Base-by-base conservation (phyloP, 2,329 filamentous ascomycete species). In the Gyromitra esculenta region DNA sequence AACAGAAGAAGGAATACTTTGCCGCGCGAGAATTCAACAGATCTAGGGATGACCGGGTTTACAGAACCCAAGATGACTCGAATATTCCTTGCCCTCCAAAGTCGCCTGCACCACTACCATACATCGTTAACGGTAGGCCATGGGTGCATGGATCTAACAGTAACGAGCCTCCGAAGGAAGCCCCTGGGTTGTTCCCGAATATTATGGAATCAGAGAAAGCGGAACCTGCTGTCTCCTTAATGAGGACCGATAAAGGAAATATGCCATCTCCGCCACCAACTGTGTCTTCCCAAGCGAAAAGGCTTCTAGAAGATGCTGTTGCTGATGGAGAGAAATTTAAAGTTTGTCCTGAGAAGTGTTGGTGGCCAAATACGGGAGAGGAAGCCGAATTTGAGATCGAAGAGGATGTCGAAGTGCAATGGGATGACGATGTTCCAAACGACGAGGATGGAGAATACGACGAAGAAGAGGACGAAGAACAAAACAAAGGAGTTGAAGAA, bases 391-490 rank as follows among this genome's bases (percentile, higher is more conserved):
- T 63, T 65, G 65, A 70, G 41, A 77, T 72, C 15, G 62, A 66
- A 8, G 62, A 67, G 11, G 67, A 70, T 50, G 57, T 54, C 5
- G 77, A 78, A 18, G 71, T 75, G 6, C 69, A 63, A 7, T 78
- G 75, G 67, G 75, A 68, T 67, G 74, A 78, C 31, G 71, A 62
- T 4, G 37, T 70, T 15, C 56, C 52, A 21, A 71, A 77, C 31
- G 75, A 77, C 43, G 72, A 77, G 50, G 75, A 77, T 31, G 75
- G 75, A 41, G 75, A 77, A 67, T 77, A 77, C 62, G 73, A 74
- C 31, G 74, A 78, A 73, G 81, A 78, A n/a, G 80, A 80, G 15
- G 78, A 78, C 5, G 80, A 77, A 21, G 63, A 70, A 8, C 64
- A 64, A 63, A 73, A 74, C 43, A 50, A 52, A 21, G 52, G 57